These are phyloP conservation scores for Arthrobotrys sphaeroides DNA, from an alignment of 2,329 filamentous ascomycete species.

Conservation along the genomic window DNA sequence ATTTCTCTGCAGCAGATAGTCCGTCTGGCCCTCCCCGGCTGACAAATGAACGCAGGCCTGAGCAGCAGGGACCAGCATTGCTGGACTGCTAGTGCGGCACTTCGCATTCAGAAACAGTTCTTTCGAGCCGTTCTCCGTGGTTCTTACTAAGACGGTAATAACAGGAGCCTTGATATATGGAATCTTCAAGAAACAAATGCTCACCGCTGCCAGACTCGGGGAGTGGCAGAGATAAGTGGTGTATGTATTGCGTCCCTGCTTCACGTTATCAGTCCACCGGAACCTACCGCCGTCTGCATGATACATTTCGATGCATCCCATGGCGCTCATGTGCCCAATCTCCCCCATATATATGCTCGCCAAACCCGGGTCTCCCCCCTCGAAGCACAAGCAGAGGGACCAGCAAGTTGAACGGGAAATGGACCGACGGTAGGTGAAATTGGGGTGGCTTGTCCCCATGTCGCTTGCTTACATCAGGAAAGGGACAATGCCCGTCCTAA, in stretches of 20 bases:
- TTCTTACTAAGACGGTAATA: conserved; percentile 19
- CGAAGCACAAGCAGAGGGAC: not conserved
- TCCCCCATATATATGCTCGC: conserved; percentile 1
- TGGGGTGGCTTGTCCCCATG: conserved; percentile 44
- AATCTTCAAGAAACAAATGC: conserved; percentile 5
- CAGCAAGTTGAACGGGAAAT: conserved; percentile 10
- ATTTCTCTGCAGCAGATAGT: not conserved
- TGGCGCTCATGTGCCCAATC: conserved; percentile 42
- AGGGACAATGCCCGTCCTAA: not conserved
- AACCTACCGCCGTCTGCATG: conserved; percentile 39
- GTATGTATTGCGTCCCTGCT: conserved; percentile 19
- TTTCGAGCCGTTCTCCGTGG: not conserved
- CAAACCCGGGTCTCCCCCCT: conserved; percentile 26
- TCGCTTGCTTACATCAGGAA: conserved; percentile 45
- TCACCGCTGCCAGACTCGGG: too few species aligned
- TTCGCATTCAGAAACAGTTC: conserved; percentile 30
- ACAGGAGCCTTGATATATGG: conserved; percentile 25
- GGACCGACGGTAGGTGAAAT: conserved; percentile 51
- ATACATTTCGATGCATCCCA: conserved; percentile 13
- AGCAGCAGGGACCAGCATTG: conserved; percentile 37
- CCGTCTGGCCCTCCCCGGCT: conserved; percentile 7
- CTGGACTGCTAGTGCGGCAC: conserved; percentile 15
- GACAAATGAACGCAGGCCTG: conserved; percentile 45
- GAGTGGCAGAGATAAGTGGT: not conserved
- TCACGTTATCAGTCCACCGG: conserved; percentile 44